phyloP scores from a whole-genome alignment of 768 basidiomycete genomes.

The Basidioascus undulatus region DNA sequence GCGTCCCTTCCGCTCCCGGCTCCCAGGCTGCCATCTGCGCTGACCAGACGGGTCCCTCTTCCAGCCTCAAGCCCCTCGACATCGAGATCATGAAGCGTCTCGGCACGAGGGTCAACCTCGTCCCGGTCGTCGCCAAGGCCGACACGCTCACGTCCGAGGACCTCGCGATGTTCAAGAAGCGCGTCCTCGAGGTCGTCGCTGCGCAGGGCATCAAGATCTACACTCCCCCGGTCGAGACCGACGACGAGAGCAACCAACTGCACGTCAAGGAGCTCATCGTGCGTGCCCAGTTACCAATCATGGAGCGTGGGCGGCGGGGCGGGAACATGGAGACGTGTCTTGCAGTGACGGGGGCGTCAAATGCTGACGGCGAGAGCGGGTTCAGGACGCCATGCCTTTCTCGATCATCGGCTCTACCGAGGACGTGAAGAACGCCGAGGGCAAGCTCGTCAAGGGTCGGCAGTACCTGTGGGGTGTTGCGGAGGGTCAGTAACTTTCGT shows the following conservation, averaged over 20 bases:
- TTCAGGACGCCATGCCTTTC: conserved; percentile 77
- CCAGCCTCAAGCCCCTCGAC: conserved; percentile 80
- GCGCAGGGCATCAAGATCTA: conserved; percentile 92
- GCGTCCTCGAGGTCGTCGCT: conserved; percentile 67
- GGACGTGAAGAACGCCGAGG: conserved; percentile 76
- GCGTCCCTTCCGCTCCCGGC: conserved; percentile 15
- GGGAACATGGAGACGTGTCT: background rate
- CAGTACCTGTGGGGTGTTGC: conserved; percentile 99
- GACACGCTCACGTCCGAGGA: conserved; percentile 92
- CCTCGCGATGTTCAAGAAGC: conserved; percentile 71
- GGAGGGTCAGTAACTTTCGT: conserved; percentile 36
- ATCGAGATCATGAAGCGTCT: conserved; percentile 99
- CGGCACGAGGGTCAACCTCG: conserved; percentile 90
- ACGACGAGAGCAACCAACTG: conserved; percentile 65
- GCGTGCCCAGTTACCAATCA: conserved; percentile 1
- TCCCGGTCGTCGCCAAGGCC: conserved; percentile 91
- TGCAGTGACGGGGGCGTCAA: no score
- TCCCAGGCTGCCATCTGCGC: background rate
- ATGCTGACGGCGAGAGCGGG: no score
- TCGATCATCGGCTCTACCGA: conserved; percentile 94
- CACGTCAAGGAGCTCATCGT: conserved; percentile 56
- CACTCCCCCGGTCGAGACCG: conserved; percentile 69
- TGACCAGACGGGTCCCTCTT: no score
- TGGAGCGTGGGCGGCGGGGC: background rate
- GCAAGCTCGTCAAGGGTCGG: conserved; percentile 81